Evolutionary conservation across 2,329 filamentous ascomycete genomes (phyloP).

Genomic region (Venturia nashicola): DNA sequence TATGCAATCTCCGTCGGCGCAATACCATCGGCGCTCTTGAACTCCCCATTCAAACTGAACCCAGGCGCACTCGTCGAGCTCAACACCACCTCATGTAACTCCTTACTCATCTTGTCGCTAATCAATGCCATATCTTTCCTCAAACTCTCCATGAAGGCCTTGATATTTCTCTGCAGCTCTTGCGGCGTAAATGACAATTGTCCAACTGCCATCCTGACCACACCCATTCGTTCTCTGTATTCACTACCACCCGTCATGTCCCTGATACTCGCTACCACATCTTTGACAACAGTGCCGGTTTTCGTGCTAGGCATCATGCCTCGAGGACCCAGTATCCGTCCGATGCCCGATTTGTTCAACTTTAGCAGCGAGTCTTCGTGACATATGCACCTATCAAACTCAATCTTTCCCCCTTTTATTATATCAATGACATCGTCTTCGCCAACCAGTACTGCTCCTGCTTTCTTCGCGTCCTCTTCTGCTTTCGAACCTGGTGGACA

Average conservation of each 20-base stretch:
- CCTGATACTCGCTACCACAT: constrained; percentile 61
- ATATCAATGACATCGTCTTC: constrained; percentile 75
- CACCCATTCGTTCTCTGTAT: constrained; percentile 76
- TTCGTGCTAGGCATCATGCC: constrained; percentile 88
- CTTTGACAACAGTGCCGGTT: constrained; percentile 75
- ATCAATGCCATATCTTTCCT: constrained; percentile 63
- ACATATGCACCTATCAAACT: constrained; percentile 83
- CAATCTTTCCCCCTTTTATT: constrained; percentile 62
- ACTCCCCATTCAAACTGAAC: constrained; percentile 72
- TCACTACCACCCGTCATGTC: constrained; percentile 75
- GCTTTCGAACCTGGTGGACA: constrained; percentile 68
- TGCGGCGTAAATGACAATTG: constrained; percentile 82
- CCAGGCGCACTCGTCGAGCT: constrained; percentile 81
- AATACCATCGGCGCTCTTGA: constrained; percentile 43
- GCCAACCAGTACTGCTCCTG: constrained; percentile 73
- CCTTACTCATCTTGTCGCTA: constrained; percentile 54
- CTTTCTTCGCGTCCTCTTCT: constrained; percentile 59
- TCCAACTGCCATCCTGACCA: constrained; percentile 80
- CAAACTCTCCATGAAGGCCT: constrained; percentile 59
- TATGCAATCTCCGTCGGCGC: constrained; percentile 6
- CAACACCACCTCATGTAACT: constrained; percentile 62
- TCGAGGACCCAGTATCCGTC: constrained; percentile 71
- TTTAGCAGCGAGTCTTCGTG: constrained; percentile 66
- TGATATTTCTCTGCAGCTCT: constrained; percentile 74
- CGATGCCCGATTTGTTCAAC: constrained; percentile 70